Evolutionary conservation across 495 filamentous ascomycete genomes (phyloP).

Genomic region (Parachaetomium inaequale): DNA sequence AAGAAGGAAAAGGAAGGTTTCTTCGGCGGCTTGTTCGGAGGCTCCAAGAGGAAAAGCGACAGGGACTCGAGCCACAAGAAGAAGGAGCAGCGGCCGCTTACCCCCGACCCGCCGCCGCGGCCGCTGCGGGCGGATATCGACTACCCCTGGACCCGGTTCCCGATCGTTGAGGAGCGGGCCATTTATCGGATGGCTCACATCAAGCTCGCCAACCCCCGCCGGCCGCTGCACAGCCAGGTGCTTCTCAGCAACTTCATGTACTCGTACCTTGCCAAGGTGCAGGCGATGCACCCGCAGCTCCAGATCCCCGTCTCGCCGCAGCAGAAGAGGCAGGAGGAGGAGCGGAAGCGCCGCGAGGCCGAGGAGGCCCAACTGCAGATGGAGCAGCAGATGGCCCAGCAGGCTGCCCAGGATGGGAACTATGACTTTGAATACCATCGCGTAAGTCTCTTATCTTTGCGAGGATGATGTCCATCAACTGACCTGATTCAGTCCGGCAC

Average conservation of each 20-base stretch:
- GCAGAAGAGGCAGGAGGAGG: slow-evolving; percentile 58
- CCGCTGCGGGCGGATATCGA: slow-evolving; percentile 80
- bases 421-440: slow-evolving; percentile 52
- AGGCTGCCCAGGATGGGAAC: slow-evolving; percentile 40
- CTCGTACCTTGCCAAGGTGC: slow-evolving; percentile 96
- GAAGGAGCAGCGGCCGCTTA: slow-evolving; percentile 66
- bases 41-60: slow-evolving; percentile 71
- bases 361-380: slow-evolving; percentile 41
- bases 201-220: slow-evolving; percentile 94
- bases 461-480: neutral
- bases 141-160: slow-evolving; percentile 93
- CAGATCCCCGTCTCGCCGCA: slow-evolving; percentile 67
- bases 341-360: slow-evolving; percentile 64
- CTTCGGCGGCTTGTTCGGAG: slow-evolving; percentile 87
- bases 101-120: slow-evolving; percentile 72
- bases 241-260: slow-evolving; percentile 99
- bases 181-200: slow-evolving; percentile 99
- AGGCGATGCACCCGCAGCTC: slow-evolving; percentile 94
- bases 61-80: slow-evolving; percentile 65
- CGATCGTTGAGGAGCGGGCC: slow-evolving; percentile 90
- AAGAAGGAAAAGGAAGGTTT: slow-evolving; percentile 86
- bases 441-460: slow-evolving; percentile 32
- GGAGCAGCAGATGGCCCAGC: slow-evolving; percentile 48
- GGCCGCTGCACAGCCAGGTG: slow-evolving; percentile 90
- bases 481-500: slow-evolving; percentile 32